Conservation (phyloP, 2,329 filamentous ascomycete species). For the Diplodia scrobiculata region DNA sequence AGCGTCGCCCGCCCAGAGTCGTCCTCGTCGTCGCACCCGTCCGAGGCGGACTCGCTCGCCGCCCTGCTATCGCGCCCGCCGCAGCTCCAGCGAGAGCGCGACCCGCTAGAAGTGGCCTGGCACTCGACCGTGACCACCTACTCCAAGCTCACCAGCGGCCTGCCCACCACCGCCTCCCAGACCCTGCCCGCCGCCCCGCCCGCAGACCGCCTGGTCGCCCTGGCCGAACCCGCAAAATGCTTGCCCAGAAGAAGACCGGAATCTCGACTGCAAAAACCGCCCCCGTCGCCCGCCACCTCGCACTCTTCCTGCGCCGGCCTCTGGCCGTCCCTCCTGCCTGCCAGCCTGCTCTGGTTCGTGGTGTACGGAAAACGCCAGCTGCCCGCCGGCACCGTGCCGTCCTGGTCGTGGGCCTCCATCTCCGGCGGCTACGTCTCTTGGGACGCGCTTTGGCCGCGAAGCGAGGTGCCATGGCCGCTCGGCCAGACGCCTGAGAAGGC, state of each 20-base stretch:
- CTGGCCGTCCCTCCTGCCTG: constrained; percentile 11
- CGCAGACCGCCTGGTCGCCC: constrained; percentile 7
- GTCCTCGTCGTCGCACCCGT: neutral
- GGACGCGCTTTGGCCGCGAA: constrained; percentile 18
- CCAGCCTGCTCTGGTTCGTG: constrained; percentile 18
- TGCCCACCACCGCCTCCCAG: neutral
- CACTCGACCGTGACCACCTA: constrained; percentile 17
- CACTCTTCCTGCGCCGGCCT: constrained; percentile 6
- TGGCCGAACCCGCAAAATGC: constrained; percentile 3
- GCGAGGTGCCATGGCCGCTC: neutral
- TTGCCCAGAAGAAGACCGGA: neutral
- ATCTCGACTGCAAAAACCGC: neutral
- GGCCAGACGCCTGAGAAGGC: neutral
- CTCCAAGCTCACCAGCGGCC: constrained; percentile 13
- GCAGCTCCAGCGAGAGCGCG: neutral
- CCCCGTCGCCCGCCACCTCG: neutral
- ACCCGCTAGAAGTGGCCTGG: constrained; percentile 8
- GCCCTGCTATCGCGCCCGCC: neutral
- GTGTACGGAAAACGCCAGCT: constrained; percentile 4
- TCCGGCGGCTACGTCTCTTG: constrained; percentile 19
- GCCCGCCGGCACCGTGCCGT: neutral
- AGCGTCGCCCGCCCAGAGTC: neutral
- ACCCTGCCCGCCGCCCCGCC: neutral
- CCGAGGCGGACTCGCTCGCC: constrained; percentile 1
- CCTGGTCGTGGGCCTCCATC: constrained; percentile 19